A percentile compares a stretch with the other conserved stretches of the same genome.
phyloP scores from a whole-genome alignment of 169 alveolate genomes.

The Eimeria sp. region DNA sequence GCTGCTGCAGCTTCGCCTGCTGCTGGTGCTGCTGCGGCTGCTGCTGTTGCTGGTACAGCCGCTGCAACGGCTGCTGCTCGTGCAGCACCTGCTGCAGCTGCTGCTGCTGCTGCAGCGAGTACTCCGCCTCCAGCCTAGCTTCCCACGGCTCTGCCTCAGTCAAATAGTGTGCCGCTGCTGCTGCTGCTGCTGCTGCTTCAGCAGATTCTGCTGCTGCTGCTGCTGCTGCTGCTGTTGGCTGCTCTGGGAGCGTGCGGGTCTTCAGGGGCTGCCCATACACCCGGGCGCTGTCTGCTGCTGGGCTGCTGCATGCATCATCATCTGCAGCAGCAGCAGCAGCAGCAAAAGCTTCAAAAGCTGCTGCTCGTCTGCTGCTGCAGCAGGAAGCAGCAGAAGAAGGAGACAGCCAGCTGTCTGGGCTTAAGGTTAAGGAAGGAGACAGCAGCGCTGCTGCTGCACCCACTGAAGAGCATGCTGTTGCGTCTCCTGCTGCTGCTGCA shows the following conservation, averaged over 20 bases:
- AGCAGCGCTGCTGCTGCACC: conserved; percentile 16
- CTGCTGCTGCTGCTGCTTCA: conserved; percentile 34
- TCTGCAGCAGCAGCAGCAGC: conserved; percentile 69
- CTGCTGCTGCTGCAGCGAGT: conserved; percentile 19
- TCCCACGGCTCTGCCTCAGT: conserved; percentile 7
- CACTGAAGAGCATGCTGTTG: conserved; percentile 28
- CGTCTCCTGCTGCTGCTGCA: conserved; percentile 61
- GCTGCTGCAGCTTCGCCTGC: too few species aligned
- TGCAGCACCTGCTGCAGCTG: not conserved
- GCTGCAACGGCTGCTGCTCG: not conserved
- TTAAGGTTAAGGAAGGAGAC: conserved; percentile 1
- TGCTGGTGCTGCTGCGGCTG: conserved; percentile 26
- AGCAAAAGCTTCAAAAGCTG: conserved; percentile 6
- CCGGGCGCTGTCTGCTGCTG: conserved; percentile 17
- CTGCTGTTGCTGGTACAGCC: not conserved
- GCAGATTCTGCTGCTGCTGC: conserved; percentile 18
- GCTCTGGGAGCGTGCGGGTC: not conserved
- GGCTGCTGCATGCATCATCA: conserved; percentile 18
- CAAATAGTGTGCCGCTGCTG: not conserved
- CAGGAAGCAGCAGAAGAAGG: conserved; percentile 22
- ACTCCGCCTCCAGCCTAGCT: not conserved
- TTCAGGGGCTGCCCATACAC: not conserved
- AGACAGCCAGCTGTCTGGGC: conserved; percentile 50
- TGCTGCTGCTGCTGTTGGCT: conserved; percentile 31
- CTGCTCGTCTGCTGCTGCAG: not conserved